These are phyloP conservation scores for Kazachstania bromeliacearum DNA, from an alignment of 805 yeast species.

Conservation along the genomic window DNA sequence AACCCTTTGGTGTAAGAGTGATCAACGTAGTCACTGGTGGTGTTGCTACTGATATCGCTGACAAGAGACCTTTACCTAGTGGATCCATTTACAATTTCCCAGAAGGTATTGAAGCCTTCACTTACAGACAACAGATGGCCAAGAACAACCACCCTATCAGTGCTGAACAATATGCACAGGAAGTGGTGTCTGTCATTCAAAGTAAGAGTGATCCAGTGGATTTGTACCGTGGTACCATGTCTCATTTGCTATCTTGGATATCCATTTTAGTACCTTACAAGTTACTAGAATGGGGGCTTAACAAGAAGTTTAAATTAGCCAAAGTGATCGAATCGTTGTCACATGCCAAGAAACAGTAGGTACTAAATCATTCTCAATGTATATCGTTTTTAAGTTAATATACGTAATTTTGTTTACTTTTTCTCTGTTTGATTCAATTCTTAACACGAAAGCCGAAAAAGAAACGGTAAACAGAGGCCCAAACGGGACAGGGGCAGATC, in stretches of 20 bases:
- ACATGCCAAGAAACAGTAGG: too few relatives aligned
- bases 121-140: conserved; percentile 49
- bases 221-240: conserved; percentile 46
- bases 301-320: conserved; percentile 34
- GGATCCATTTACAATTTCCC: conserved; percentile 44
- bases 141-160: conserved; percentile 48
- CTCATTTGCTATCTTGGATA: conserved; percentile 31
- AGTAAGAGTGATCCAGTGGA: conserved; percentile 35
- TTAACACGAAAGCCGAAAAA: too few relatives aligned
- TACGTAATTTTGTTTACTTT: not conserved
- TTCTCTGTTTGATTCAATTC: not conserved
- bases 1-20: conserved; percentile 63
- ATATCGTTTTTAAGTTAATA: not conserved
- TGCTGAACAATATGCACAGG: conserved; percentile 47
- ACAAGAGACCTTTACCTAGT: conserved; percentile 49
- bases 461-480: too few relatives aligned
- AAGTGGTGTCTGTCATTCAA: conserved; percentile 38
- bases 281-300: conserved; percentile 34
- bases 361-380: too few relatives aligned
- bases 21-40: conserved; percentile 68
- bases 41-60: conserved; percentile 62
- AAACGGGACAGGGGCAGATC: not conserved
- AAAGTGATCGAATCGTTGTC: conserved; percentile 30
- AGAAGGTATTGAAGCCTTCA: conserved; percentile 42
- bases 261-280: conserved; percentile 38